These are phyloP conservation scores for Salmacisia buchloeana DNA, from an alignment of 1,284 basidiomycete genomes.

Conservation along the genomic window DNA sequence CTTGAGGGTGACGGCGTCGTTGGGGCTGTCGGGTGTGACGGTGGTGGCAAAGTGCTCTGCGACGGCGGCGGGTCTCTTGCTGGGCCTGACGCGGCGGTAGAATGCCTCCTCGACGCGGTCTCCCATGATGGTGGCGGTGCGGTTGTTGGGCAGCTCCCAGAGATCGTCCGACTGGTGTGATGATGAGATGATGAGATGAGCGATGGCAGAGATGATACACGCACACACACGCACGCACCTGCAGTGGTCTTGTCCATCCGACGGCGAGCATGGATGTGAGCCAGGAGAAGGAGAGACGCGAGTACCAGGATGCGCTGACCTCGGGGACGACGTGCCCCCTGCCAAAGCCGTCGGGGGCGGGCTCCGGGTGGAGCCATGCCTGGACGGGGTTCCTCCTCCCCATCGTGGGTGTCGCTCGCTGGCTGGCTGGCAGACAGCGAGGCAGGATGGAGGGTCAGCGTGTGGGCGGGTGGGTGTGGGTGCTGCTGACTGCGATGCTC, in stretches of 20 bases:
- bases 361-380: neutral
- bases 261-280: constrained; percentile 20
- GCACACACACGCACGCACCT: too few relatives aligned
- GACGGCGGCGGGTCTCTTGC: neutral
- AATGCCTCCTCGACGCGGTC: constrained; percentile 8
- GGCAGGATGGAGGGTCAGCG: too few relatives aligned
- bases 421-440: too few relatives aligned
- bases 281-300: constrained; percentile 23
- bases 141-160: constrained; percentile 12
- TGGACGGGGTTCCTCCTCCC: neutral
- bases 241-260: constrained; percentile 27
- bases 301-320: constrained; percentile 16
- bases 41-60: neutral
- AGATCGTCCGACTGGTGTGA: constrained; percentile 24
- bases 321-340: constrained; percentile 16
- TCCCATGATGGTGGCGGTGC: neutral
- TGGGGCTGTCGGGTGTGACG: neutral
- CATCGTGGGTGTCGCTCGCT: neutral
- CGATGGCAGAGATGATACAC: too few relatives aligned
- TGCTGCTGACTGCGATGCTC: too few relatives aligned
- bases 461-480: too few relatives aligned
- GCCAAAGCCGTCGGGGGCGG: neutral
- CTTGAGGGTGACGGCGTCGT: too few relatives aligned
- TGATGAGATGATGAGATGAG: too few relatives aligned
- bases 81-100: neutral